phyloP scores from a whole-genome alignment of 2,329 filamentous ascomycete species.

The Samsoniella hepiali region DNA sequence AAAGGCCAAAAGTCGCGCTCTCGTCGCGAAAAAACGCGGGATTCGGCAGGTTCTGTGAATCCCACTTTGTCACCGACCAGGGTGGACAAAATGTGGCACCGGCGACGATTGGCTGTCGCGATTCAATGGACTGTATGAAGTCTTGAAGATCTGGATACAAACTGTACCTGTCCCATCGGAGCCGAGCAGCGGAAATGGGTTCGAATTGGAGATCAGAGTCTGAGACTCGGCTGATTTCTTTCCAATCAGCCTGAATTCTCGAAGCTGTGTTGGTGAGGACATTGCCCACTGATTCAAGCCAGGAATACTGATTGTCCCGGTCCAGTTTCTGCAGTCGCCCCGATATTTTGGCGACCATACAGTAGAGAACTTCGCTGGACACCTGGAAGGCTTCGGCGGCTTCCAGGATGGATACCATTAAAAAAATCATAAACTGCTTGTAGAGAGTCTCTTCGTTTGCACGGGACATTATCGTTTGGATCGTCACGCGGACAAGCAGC shows the following conservation, averaged over 20 bases:
- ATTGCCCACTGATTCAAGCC: too few species aligned
- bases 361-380: conserved; percentile 32
- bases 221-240: neutral
- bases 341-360: conserved; percentile 44
- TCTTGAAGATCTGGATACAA: neutral
- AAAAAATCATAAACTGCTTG: conserved; percentile 50
- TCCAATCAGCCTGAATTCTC: too few species aligned
- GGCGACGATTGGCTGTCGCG: neutral
- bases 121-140: neutral
- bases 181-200: neutral
- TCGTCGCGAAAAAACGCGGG: neutral
- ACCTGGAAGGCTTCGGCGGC: conserved; percentile 18
- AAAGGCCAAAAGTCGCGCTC: conserved; percentile 25
- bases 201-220: neutral
- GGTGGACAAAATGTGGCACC: neutral
- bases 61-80: neutral
- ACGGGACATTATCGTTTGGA: conserved; percentile 34
- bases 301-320: conserved; percentile 17
- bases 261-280: too few species aligned
- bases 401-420: conserved; percentile 38
- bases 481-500: conserved; percentile 48
- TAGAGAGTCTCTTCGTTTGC: conserved; percentile 35
- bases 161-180: neutral
- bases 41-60: too few species aligned
- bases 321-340: conserved; percentile 42